phyloP scores from a whole-genome alignment of 1,139 yeast genomes.

The Candida sanyaensis region DNA sequence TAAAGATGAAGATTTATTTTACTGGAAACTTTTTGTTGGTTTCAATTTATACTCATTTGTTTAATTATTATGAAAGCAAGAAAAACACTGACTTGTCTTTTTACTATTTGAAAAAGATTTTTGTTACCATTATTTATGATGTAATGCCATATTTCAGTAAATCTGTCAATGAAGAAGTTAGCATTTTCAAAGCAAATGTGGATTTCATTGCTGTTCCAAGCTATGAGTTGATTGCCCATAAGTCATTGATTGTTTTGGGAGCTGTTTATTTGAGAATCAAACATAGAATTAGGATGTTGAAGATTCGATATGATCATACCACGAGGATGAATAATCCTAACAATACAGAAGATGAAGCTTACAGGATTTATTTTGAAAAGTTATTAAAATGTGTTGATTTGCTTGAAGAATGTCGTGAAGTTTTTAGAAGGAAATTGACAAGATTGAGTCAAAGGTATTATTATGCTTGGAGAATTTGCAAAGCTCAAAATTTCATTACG shows the following conservation, averaged over 20 bases:
- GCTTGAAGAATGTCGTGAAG: constrained; percentile 20
- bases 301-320: constrained; percentile 12
- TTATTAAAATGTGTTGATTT: constrained; percentile 16
- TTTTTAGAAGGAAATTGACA: constrained; percentile 19
- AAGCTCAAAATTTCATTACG: constrained; percentile 30
- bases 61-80: constrained; percentile 36
- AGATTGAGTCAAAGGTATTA: constrained; percentile 33
- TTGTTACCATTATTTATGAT: constrained; percentile 26
- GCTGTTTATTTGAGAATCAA: constrained; percentile 25
- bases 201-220: constrained; percentile 42
- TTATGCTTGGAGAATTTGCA: constrained; percentile 39
- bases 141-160: constrained; percentile 35
- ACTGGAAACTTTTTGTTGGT: constrained; percentile 21
- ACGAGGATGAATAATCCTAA: constrained; percentile 13
- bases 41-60: constrained; percentile 35
- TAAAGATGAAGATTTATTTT: constrained; percentile 25
- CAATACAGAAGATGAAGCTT: constrained; percentile 10
- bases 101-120: constrained; percentile 31
- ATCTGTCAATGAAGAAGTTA: constrained; percentile 22
- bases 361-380: constrained; percentile 15
- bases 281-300: constrained; percentile 10
- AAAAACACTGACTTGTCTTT: constrained; percentile 24
- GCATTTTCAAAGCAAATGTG: constrained; percentile 21
- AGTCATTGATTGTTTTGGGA: constrained; percentile 26
- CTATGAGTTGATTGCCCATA: constrained; percentile 33